phyloP scores from a whole-genome alignment of 805 yeast species.

The Millerago galiae region DNA sequence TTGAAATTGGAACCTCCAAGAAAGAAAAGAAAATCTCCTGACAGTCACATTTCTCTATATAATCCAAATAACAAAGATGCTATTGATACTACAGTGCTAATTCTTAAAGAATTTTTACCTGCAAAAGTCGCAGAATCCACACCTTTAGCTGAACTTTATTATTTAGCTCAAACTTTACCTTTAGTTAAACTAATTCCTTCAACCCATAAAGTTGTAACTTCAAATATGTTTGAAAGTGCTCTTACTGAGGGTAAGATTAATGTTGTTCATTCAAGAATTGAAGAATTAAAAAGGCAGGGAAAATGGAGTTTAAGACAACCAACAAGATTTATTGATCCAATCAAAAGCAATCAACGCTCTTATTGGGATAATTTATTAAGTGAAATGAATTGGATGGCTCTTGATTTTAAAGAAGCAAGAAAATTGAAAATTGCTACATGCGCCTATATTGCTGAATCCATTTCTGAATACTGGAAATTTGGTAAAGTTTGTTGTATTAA shows the following conservation, averaged over 20 bases:
- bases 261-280: slow-evolving; percentile 84
- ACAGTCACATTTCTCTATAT: slow-evolving; percentile 18
- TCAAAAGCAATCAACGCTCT: slow-evolving; percentile 28
- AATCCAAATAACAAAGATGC: slow-evolving; percentile 35
- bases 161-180: slow-evolving; percentile 84
- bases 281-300: slow-evolving; percentile 79
- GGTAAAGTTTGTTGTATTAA: slow-evolving; percentile 68
- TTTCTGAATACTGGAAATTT: slow-evolving; percentile 69
- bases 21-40: slow-evolving; percentile 11
- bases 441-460: slow-evolving; percentile 61
- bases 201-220: slow-evolving; percentile 78
- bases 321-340: slow-evolving; percentile 60
- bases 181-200: slow-evolving; percentile 73
- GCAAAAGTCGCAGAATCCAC: slow-evolving; percentile 49
- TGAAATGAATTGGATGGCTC: slow-evolving; percentile 81
- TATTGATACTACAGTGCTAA: slow-evolving; percentile 36
- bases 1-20: slow-evolving; percentile 2
- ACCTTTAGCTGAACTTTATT: slow-evolving; percentile 80
- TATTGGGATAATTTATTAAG: slow-evolving; percentile 71
- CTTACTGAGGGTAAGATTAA: slow-evolving; percentile 86
- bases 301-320: slow-evolving; percentile 94
- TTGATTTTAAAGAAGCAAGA: slow-evolving; percentile 65
- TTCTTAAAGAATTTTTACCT: slow-evolving; percentile 46
- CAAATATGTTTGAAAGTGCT: slow-evolving; percentile 81
- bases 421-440: slow-evolving; percentile 69